Evolutionary conservation across 192 early-diverging fungal genomes (phyloP).

Genomic region (Chytriomyces sp.): DNA sequence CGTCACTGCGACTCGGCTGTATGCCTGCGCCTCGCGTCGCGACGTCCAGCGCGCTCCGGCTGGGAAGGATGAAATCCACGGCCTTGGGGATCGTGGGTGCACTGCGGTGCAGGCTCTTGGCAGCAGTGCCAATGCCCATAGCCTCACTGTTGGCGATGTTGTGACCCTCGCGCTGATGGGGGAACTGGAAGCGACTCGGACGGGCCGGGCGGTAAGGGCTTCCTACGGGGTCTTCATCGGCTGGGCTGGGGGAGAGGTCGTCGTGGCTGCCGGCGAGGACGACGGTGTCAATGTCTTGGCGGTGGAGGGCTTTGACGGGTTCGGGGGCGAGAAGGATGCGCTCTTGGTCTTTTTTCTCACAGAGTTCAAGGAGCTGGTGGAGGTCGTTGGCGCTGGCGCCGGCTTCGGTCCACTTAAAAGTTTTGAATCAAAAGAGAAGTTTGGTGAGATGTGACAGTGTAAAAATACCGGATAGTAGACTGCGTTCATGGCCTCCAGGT

Average conservation of each 20-base stretch:
- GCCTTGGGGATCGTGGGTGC: constrained; percentile 11
- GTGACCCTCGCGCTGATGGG: not conserved
- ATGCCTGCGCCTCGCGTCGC: not conserved
- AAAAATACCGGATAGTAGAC: constrained; percentile 22
- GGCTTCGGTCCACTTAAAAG: constrained; percentile 7
- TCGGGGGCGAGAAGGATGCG: not conserved
- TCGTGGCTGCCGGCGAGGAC: constrained; percentile 12
- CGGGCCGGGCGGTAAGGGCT: not conserved
- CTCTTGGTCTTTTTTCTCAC: not conserved
- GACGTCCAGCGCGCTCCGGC: not conserved
- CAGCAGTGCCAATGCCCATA: not conserved
- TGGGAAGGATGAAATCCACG: constrained; percentile 10
- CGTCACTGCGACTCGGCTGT: not conserved
- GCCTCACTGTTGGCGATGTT: not conserved
- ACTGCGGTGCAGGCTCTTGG: not conserved
- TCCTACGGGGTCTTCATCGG: too few relatives aligned
- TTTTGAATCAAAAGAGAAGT: not conserved
- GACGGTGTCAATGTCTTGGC: constrained; percentile 11
- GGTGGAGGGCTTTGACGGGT: not conserved
- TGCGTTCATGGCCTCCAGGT: constrained; percentile 6
- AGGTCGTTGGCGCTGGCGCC: constrained; percentile 3
- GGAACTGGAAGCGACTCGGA: not conserved
- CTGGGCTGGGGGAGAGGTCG: not conserved
- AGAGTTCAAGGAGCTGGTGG: not conserved
- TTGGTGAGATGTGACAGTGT: not conserved